Base-by-base conservation (phyloP, 2,329 filamentous ascomycete species). In the Sclerotinia minor region DNA sequence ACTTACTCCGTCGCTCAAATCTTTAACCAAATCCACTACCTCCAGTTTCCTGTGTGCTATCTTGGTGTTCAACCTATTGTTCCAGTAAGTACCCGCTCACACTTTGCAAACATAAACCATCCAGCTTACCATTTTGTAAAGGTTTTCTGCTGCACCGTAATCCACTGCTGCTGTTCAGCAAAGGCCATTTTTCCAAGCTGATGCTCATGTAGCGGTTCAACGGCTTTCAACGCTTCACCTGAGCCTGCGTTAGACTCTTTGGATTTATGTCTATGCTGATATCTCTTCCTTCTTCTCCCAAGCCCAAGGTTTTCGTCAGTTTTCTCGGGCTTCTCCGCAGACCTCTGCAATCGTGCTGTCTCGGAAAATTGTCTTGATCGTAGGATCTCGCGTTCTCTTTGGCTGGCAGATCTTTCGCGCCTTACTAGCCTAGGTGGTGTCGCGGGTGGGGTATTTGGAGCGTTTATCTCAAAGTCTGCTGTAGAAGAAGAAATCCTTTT, bases 121-220 rank as follows among this genome's bases (percentile, higher is more conserved):
- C 53, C 73, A 35, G 17, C 67, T 58, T 71, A 92, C 90, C 95
- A 99, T 92, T 98, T 99, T 69, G 94, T 97, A 80, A 99, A 99
- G 38, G 95, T 99, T 86, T 98, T 99, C 80, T 98, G 91, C 83
- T 98, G 94, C 80, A 97, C 93, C 77, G 84, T 88, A 75, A 90
- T 85, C 87, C 87, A 90, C 78, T 84, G 83, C 79, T 89, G 85
- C 80, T 89, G 85, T 78, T 87, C 85, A 72, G 84, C 80, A 78
- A 82, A 87, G 68, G 85, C 86, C 87, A 89, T 89, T 79, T 82
- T 88, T 75, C 80, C 71, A 64, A 77, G 69, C 45, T 70, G 67
- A 59, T 74, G 71, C 68, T 77, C 76, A 76, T 77, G 72, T 71
- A 70, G 73, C 68, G 71, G 73, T 68, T 77, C 75, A 15, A 75